Percentiles rank a stretch among this genome's conserved stretches.
These are phyloP conservation scores for Triglochin maritima DNA, from an alignment of 106 monocot genomes.

Conservation along the genomic window DNA sequence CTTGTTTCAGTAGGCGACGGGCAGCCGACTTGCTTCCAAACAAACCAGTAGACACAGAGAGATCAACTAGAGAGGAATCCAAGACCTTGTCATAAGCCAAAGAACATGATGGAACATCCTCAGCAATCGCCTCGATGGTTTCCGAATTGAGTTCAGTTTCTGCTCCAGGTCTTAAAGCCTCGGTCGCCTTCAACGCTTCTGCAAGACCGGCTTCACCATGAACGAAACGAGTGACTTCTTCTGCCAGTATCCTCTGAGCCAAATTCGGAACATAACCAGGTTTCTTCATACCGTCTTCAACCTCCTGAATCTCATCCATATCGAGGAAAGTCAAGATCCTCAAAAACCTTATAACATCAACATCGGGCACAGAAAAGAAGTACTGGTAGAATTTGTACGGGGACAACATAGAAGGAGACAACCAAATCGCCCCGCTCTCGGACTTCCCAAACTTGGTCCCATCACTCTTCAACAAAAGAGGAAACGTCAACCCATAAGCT, in stretches of 20 bases:
- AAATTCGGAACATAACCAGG: slow-evolving; percentile 68
- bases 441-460: slow-evolving; percentile 94
- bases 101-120: slow-evolving; percentile 76
- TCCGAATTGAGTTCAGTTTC: slow-evolving; percentile 52
- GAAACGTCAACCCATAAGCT: slow-evolving; percentile 86
- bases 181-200: slow-evolving; percentile 73
- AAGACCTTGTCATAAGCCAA: slow-evolving; percentile 52
- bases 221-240: slow-evolving; percentile 81
- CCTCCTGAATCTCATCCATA: slow-evolving; percentile 63
- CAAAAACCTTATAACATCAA: slow-evolving; percentile 75
- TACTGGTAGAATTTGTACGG: slow-evolving; percentile 94
- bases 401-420: slow-evolving; percentile 54
- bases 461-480: slow-evolving; percentile 83
- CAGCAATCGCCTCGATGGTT: slow-evolving; percentile 60
- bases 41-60: slow-evolving; percentile 61
- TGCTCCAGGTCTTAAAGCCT: slow-evolving; percentile 68
- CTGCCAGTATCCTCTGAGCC: slow-evolving; percentile 62
- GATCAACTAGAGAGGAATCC: slow-evolving; percentile 57
- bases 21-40: slow-evolving; percentile 71
- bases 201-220: slow-evolving; percentile 76
- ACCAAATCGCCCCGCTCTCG: slow-evolving; percentile 77
- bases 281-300: slow-evolving; percentile 61
- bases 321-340: slow-evolving; percentile 83
- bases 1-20: slow-evolving; percentile 67
- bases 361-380: slow-evolving; percentile 77